Evolutionary conservation across 1,284 basidiomycete species (phyloP), one percentile per base, ranked within the genome.

Genomic region (Leccinum angustisporum): DNA sequence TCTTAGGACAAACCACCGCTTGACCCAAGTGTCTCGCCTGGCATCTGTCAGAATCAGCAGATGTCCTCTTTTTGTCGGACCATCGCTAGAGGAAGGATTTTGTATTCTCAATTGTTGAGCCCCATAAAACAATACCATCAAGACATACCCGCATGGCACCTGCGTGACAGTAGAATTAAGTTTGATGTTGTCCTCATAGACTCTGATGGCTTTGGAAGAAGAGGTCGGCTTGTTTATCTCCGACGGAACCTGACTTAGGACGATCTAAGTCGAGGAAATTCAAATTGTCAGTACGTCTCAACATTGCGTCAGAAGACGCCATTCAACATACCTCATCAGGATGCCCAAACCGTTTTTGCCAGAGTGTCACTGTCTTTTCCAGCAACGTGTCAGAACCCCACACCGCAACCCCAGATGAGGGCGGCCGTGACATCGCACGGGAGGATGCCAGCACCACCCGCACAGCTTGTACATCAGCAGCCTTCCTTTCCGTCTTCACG

Each of bases 401-500:
- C 55, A 85, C 79, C 21, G 79, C 76, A n/a, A 82, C 76, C 62
- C 86, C 88, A 9, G 81, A 72, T 60, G 82, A 80, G 38, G 80
- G 71, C 2, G 82, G 78, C 56, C 80, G 80, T 38, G 80, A 65
- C 64, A 66, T 70, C 59, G 65, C 77, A 6, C 84, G 81, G 3
- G 81, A 81, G 14, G 81, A 78, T 14, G 83, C 78, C 33, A 98
- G 78, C 51, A 98, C 85, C 10, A 90, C 88, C 54, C 91, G 86
- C 48, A 95, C 86, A 2, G 91, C 92, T 72, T 95, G 94, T 0
- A 98, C 95, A 71, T 98, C 94, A 1, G 92, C 93, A 21, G 91
- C 84, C 33, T 86, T 82, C 38, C 82, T 79, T 72, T 95, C 92
- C 52, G 86, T 87, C 51, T 82, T 83, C 21, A 89, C 81, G 18